Percentiles rank a stretch among this genome's conserved stretches.
These are phyloP conservation scores for Coemansia sp. DNA, from an alignment of 192 early-diverging fungal species.

Conservation along the genomic window DNA sequence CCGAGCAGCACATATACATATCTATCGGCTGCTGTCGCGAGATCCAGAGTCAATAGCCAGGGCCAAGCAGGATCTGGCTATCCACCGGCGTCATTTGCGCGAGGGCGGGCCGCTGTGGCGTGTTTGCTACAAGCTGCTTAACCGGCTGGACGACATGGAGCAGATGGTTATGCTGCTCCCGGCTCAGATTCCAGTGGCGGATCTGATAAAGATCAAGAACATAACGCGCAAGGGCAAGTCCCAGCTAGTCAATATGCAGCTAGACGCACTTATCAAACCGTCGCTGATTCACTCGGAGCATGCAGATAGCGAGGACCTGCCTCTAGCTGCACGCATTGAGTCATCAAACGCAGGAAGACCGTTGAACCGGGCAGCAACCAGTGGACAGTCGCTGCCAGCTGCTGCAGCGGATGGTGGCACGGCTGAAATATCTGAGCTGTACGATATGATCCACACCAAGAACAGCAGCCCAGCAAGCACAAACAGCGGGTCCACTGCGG, in stretches of 20 bases:
- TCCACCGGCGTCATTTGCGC: slow-evolving; percentile 48
- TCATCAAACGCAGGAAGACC: background rate
- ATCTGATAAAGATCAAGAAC: slow-evolving; percentile 43
- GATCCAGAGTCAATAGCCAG: slow-evolving; percentile 39
- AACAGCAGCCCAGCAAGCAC: slow-evolving; percentile 9
- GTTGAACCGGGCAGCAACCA: background rate
- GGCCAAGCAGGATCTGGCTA: slow-evolving; percentile 52
- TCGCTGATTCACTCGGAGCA: slow-evolving; percentile 36
- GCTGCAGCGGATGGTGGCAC: background rate
- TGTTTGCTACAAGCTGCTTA: slow-evolving; percentile 52
- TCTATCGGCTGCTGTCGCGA: slow-evolving; percentile 44
- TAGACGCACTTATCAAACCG: slow-evolving; percentile 50
- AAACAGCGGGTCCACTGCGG: slow-evolving; percentile 4
- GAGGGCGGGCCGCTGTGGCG: slow-evolving; percentile 50
- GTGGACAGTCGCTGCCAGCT: slow-evolving; percentile 1
- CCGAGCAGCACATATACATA: slow-evolving; percentile 49
- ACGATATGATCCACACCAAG: background rate
- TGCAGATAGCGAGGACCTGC: slow-evolving; percentile 42
- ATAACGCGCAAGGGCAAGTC: slow-evolving; percentile 48
- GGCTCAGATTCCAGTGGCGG: slow-evolving; percentile 46
- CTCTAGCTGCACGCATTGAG: slow-evolving; percentile 24
- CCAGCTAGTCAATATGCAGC: slow-evolving; percentile 53
- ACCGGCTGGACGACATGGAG: slow-evolving; percentile 53
- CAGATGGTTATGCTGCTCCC: slow-evolving; percentile 54
- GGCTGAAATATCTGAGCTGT: background rate